Conservation (phyloP, 192 early-diverging fungal species). For the Linnemannia schmuckeri region DNA sequence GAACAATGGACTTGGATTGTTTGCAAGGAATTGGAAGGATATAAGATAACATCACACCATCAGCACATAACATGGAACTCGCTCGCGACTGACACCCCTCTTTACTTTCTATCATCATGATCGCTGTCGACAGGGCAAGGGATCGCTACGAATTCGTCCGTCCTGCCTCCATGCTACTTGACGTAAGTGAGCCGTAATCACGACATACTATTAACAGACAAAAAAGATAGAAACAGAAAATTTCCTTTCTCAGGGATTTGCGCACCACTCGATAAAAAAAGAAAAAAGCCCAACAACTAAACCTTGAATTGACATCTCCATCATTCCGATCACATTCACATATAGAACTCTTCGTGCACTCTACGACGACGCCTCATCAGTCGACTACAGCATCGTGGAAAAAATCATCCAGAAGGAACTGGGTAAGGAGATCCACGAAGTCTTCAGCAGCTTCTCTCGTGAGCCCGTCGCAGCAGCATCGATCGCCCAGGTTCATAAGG, state of each 20-base stretch:
- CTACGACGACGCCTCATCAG: constrained; percentile 87
- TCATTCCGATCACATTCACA: too few relatives aligned
- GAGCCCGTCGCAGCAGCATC: constrained; percentile 88
- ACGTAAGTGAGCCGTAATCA: constrained; percentile 44
- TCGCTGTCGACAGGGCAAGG: constrained; percentile 70
- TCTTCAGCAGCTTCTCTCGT: constrained; percentile 81
- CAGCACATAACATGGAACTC: background rate
- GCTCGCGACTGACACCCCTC: background rate
- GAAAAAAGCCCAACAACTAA: background rate
- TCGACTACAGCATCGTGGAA: constrained; percentile 72
- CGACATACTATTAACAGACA: background rate
- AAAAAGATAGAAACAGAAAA: background rate
- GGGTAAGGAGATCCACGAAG: constrained; percentile 64
- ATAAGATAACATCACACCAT: background rate
- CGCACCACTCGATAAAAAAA: background rate
- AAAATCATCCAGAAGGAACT: constrained; percentile 80
- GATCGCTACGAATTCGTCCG: constrained; percentile 74
- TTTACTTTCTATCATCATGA: background rate
- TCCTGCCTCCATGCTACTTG: constrained; percentile 68
- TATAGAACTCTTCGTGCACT: constrained; percentile 71
- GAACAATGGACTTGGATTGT: background rate
- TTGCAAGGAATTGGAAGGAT: background rate
- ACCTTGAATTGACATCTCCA: background rate
- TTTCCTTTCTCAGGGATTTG: constrained; percentile 7
- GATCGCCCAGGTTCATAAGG: constrained; percentile 96